Base-by-base conservation (phyloP, 169 alveolate genomes). In the Perkinsus chesapeaki region DNA sequence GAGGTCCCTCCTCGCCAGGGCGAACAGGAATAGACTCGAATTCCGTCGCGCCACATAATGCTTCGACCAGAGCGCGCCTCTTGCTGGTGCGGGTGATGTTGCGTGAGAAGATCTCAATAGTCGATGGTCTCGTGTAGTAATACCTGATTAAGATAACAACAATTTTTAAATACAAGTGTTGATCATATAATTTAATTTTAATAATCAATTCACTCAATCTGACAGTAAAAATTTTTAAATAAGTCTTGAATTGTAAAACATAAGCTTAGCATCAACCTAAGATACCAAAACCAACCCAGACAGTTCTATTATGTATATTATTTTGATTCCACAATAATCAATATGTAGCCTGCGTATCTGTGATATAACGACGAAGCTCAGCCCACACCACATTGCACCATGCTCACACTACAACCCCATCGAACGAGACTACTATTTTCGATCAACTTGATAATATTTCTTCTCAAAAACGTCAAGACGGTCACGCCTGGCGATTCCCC, bases 21-120 rank as follows among this genome's bases (percentile, higher is more conserved):
- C 99, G 96, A 9, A 97, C 96, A 20, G 98, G 98, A 34, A 96
- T 94, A 7, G 94, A 94, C 48, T 96, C 97, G 94, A 97, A 97
- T 95, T 98, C 99, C 27, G 96, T 93, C 37, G 99, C 98, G 47
- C 96, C 96, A 19, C 98, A 95, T 60, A 98, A 94, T 39, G 97
- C 95, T 91, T 97, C 98, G 48, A 98, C 73, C 90, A 97, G 91
- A 31, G 97, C 97, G 91, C 96, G 95, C 27, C 98, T 94, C 93
- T 96, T 97, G 43, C 94, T 94, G 10, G 96, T 93, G 16, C 94
- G 94, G 20, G 95, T 93, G 37, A 96, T 95, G 19, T 96, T 95
- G 12, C 96, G 97, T 39, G 96, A 95, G 92, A 97, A 96, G 93
- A 96, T 94, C 93, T 97, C 96, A 60, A 60, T 60, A 23, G 82